A percentile compares a stretch with the other conserved stretches of the same genome.
phyloP scores from a whole-genome alignment of 2,329 filamentous ascomycete genomes.

The Dryadomyces quercus-mongolicae region DNA sequence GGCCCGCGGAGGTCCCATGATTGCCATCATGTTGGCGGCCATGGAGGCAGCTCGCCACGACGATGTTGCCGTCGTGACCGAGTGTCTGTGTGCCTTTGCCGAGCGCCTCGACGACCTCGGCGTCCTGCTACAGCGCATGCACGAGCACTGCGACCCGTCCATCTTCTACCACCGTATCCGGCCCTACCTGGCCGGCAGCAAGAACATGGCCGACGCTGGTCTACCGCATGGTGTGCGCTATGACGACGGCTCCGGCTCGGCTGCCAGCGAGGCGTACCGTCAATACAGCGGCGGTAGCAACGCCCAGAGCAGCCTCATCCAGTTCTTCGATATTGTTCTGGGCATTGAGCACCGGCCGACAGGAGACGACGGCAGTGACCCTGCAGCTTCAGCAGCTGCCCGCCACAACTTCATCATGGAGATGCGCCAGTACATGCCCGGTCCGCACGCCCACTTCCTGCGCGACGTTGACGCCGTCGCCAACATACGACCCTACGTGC shows the following conservation, averaged over 20 bases:
- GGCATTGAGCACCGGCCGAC: slow-evolving; percentile 86
- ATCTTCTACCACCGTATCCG: slow-evolving; percentile 94
- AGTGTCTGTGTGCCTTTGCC: slow-evolving; percentile 69
- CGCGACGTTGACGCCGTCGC: slow-evolving; percentile 66
- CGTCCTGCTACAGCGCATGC: slow-evolving; percentile 71
- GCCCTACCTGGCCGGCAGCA: slow-evolving; percentile 91
- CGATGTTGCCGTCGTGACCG: slow-evolving; percentile 60
- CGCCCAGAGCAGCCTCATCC: slow-evolving; percentile 90
- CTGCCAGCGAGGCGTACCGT: slow-evolving; percentile 45
- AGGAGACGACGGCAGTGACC: slow-evolving; percentile 34
- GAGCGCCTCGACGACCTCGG: slow-evolving; percentile 81
- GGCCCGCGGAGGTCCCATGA: slow-evolving; percentile 73
- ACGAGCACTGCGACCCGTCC: slow-evolving; percentile 87
- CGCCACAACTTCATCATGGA: slow-evolving; percentile 88
- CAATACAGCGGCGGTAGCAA: slow-evolving; percentile 93
- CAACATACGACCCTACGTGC: slow-evolving; percentile 80
- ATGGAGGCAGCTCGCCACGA: slow-evolving; percentile 65
- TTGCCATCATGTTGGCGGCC: slow-evolving; percentile 79
- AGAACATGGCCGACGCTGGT: slow-evolving; percentile 93
- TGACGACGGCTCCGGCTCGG: slow-evolving; percentile 57
- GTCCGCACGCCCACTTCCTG: slow-evolving; percentile 79
- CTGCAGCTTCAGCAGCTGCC: slow-evolving; percentile 14
- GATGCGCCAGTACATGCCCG: slow-evolving; percentile 97
- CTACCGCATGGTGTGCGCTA: slow-evolving; percentile 80
- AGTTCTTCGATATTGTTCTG: slow-evolving; percentile 91